phyloP scores from a whole-genome alignment of 1,284 basidiomycete species.

The Ustilago loliicola region DNA sequence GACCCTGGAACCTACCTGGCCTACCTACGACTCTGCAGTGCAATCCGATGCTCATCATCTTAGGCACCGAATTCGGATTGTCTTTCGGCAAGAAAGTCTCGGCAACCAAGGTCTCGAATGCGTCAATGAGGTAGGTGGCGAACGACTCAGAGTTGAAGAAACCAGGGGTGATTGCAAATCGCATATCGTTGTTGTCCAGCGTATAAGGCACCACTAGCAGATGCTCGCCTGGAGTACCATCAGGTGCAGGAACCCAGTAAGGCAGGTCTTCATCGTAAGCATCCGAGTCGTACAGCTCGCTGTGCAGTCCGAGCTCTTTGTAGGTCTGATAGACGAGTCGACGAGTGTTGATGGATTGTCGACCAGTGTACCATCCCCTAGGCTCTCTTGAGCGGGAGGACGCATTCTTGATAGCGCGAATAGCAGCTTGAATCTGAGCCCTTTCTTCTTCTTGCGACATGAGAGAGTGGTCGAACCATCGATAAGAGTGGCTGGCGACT shows the following conservation, averaged over 20 bases:
- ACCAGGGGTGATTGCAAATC: conserved; percentile 70
- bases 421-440: conserved; percentile 65
- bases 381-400: conserved; percentile 62
- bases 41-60: conserved; percentile 72
- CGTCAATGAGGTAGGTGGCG: conserved; percentile 70
- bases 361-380: conserved; percentile 71
- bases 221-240: conserved; percentile 53
- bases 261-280: conserved; percentile 72
- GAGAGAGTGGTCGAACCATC: conserved; percentile 70
- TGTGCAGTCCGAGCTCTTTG: conserved; percentile 55
- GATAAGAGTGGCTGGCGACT: conserved; percentile 70
- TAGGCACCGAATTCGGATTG: conserved; percentile 60
- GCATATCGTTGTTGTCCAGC: conserved; percentile 71
- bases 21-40: conserved; percentile 72
- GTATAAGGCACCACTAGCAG: conserved; percentile 71
- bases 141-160: conserved; percentile 71
- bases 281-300: conserved; percentile 65
- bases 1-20: conserved; percentile 70
- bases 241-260: conserved; percentile 69
- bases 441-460: conserved; percentile 68
- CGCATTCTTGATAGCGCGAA: conserved; percentile 67
- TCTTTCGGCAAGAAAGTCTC: conserved; percentile 63
- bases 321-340: conserved; percentile 68
- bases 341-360: conserved; percentile 65
- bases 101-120: conserved; percentile 70